phyloP scores from a whole-genome alignment of 139 green algal species.

The Picochlorum sp. region DNA sequence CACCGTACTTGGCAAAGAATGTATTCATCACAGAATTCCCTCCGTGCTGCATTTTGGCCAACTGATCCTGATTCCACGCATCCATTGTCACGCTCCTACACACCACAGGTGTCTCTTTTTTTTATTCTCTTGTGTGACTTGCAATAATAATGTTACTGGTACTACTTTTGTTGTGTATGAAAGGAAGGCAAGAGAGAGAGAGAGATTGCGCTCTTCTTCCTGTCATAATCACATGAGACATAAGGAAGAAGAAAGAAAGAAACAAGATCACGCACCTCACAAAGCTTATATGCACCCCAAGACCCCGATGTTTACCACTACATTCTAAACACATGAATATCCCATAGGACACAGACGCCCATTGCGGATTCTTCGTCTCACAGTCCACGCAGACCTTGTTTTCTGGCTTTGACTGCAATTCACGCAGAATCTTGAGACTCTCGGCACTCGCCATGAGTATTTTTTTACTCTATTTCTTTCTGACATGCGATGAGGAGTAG shows the following conservation, averaged over 20 bases:
- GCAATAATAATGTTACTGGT: no score
- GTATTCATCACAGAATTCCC: conserved; percentile 83
- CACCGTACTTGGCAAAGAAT: conserved; percentile 85
- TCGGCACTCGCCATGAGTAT: conserved; percentile 68
- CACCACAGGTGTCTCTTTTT: no score
- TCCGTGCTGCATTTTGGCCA: conserved; percentile 88
- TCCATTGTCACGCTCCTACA: conserved; percentile 94
- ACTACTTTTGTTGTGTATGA: no score
- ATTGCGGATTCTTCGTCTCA: conserved; percentile 87
- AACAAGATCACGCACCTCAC: no score
- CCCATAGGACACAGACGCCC: conserved; percentile 91
- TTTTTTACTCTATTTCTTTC: no score
- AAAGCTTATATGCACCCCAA: conserved; percentile 97
- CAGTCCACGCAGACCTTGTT: conserved; percentile 96
- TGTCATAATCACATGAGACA: no score
- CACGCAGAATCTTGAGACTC: conserved; percentile 63
- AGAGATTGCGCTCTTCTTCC: no score
- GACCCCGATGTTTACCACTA: conserved; percentile 82
- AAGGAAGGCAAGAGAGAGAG: no score
- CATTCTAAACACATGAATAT: conserved; percentile 99
- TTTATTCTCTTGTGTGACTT: no score
- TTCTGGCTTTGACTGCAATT: conserved; percentile 68
- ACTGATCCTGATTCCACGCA: conserved; percentile 82
- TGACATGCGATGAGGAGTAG: no score
- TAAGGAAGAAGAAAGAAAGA: no score